These are phyloP conservation scores for barrel medic (Medicago truncatula) DNA, from an alignment of 306 rosid genomes.

Conservation along the genomic window MtrunA17r5.0-ANR NC_053042.1:19776001-19776500, in stretches of 20 bases:
- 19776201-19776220: no score
- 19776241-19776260: constrained; percentile 77
- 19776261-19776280: constrained; percentile 88
- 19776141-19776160: no score
- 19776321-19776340: constrained; percentile 95
- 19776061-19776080: constrained; percentile 12
- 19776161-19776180: no score
- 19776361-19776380: constrained; percentile 64
- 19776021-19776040: constrained; percentile 73
- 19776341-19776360: constrained; percentile 81
- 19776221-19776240: constrained; percentile 56
- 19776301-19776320: constrained; percentile 98
- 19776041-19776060: constrained; percentile 77
- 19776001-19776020: constrained; percentile 85
- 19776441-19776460: constrained; percentile 94
- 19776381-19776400: constrained; percentile 67
- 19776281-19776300: constrained; percentile 89
- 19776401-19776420: constrained; percentile 81
- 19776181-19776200: no score
- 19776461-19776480: no score
- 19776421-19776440: constrained; percentile 62
- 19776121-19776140: no score
- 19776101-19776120: no score
- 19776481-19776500: no score
- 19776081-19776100: constrained; percentile 16